Conservation (phyloP, 805 yeast genomes). For the Spathaspora gorwiae region DNA sequence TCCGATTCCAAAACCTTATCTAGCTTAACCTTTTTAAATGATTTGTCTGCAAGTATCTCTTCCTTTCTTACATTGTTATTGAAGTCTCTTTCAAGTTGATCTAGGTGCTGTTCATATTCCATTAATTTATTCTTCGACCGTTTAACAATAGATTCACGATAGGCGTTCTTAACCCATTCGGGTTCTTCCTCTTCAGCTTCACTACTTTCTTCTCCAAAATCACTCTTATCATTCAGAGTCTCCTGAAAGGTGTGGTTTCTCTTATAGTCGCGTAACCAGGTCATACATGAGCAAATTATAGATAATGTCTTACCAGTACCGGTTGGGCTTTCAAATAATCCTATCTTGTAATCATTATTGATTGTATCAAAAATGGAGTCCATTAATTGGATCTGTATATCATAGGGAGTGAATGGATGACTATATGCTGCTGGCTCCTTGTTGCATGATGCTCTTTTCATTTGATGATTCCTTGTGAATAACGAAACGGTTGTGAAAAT, state of each 20-base stretch:
- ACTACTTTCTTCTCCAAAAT: background rate
- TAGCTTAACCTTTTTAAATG: constrained; percentile 4
- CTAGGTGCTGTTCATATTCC: constrained; percentile 40
- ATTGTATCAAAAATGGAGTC: constrained; percentile 63
- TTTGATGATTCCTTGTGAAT: too few relatives aligned
- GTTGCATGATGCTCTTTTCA: background rate
- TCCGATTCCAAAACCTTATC: constrained; percentile 6
- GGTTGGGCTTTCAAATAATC: constrained; percentile 88
- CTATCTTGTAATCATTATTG: constrained; percentile 53
- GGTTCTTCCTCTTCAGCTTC: constrained; percentile 55
- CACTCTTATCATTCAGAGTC: background rate
- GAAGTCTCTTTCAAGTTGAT: constrained; percentile 24
- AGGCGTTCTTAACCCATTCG: constrained; percentile 54
- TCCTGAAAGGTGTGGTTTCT: constrained; percentile 9
- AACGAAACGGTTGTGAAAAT: too few relatives aligned
- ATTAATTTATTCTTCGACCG: constrained; percentile 20
- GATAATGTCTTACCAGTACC: constrained; percentile 93
- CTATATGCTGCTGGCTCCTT: constrained; percentile 27
- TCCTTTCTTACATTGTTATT: constrained; percentile 11
- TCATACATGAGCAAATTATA: constrained; percentile 75
- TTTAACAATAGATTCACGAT: constrained; percentile 27
- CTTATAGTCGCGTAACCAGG: constrained; percentile 68
- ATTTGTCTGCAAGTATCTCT: constrained; percentile 9
- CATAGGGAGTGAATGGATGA: constrained; percentile 83
- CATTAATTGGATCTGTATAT: constrained; percentile 77